Conservation (phyloP, 2,329 filamentous ascomycete species). For the Seiridium unicorne region DNA sequence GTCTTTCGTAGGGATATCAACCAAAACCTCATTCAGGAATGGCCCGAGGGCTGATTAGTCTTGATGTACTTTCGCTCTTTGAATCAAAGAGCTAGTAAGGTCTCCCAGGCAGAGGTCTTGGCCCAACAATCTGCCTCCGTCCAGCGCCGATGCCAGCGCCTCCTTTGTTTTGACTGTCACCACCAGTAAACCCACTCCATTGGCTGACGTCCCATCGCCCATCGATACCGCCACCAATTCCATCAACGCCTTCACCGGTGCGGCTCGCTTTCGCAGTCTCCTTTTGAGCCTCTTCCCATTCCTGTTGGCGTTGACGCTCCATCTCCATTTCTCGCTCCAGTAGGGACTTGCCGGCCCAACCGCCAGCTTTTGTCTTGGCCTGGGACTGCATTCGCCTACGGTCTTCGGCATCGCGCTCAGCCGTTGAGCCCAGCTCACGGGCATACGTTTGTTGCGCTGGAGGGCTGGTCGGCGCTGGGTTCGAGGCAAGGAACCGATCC, state of each 20-base stretch:
- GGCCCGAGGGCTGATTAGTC: too few species aligned
- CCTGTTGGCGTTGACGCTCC: slow-evolving; percentile 71
- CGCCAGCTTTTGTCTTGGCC: slow-evolving; percentile 58
- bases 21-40: too few species aligned
- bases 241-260: slow-evolving; percentile 54
- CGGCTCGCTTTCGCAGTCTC: slow-evolving; percentile 56
- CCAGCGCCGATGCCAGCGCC: slow-evolving; percentile 65
- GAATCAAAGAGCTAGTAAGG: too few species aligned
- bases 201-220: slow-evolving; percentile 76
- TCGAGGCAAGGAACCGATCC: slow-evolving; percentile 55
- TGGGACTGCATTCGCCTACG: slow-evolving; percentile 58
- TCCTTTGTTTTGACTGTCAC: slow-evolving; percentile 71
- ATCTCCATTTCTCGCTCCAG: slow-evolving; percentile 80
- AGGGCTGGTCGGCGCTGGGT: slow-evolving; percentile 45
- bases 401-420: slow-evolving; percentile 63
- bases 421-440: slow-evolving; percentile 52
- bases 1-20: too few species aligned
- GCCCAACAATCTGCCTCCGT: slow-evolving; percentile 76
- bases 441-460: slow-evolving; percentile 49
- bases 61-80: too few species aligned
- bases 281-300: slow-evolving; percentile 77
- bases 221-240: slow-evolving; percentile 63
- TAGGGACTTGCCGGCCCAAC: slow-evolving; percentile 66
- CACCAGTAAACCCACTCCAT: slow-evolving; percentile 72
- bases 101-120: slow-evolving; percentile 57